These are phyloP conservation scores for Penicillium egyptiacum DNA, from an alignment of 495 filamentous ascomycete species.

Conservation along the genomic window DNA sequence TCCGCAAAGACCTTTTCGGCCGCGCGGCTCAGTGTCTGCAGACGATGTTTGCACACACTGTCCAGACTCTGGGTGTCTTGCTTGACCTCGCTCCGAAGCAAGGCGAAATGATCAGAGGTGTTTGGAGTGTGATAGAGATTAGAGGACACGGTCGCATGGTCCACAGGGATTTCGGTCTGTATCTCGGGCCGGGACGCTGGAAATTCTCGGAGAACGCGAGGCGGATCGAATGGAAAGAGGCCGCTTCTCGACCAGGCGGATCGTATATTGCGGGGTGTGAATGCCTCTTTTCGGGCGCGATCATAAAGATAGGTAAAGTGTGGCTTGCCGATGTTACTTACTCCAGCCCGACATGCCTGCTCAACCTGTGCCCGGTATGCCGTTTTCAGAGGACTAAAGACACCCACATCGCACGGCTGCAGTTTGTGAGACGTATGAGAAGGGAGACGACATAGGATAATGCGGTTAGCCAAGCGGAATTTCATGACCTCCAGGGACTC, in stretches of 20 bases:
- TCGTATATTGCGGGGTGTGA: conserved; percentile 34
- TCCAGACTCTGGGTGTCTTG: conserved; percentile 28
- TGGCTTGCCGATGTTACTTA: conserved; percentile 30
- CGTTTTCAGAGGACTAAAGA: conserved; percentile 31
- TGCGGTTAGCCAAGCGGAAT: conserved; percentile 33
- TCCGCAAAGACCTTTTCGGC: conserved; percentile 34
- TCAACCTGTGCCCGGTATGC: conserved; percentile 23
- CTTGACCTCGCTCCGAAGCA: conserved; percentile 30
- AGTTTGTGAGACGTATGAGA: conserved; percentile 34
- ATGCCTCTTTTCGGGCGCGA: conserved; percentile 30
- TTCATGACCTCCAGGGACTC: conserved; percentile 28
- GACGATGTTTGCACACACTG: conserved; percentile 24
- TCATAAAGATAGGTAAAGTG: conserved; percentile 38
- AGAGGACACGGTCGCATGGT: no score
- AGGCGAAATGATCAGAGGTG: conserved; percentile 1
- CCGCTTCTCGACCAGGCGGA: conserved; percentile 30
- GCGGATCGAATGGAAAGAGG: conserved; percentile 37
- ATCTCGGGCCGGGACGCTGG: conserved; percentile 7
- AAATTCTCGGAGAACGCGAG: conserved; percentile 31
- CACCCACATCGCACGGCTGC: conserved; percentile 31
- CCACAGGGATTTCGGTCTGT: no score
- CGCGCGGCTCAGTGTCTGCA: conserved; percentile 27
- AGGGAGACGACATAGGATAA: conserved; percentile 31
- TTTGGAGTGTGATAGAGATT: no score
- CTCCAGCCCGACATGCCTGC: conserved; percentile 23